These are phyloP conservation scores for Bolboschoenoplectus hybrid DNA, from an alignment of 202 grass and related monocot species.

Conservation along the genomic window DNA sequence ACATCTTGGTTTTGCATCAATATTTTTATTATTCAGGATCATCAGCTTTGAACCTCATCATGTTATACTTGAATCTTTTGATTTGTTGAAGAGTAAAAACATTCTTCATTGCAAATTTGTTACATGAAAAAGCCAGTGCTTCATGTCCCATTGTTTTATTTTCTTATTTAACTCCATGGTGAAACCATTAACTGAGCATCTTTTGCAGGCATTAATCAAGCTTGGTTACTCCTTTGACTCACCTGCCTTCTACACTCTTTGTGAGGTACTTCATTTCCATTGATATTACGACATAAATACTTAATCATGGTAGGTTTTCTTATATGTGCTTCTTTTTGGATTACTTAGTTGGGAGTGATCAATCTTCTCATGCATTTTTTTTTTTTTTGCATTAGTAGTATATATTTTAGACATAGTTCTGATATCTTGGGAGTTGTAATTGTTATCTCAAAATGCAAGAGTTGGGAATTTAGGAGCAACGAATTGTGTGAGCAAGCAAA, in stretches of 20 bases:
- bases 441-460: not conserved
- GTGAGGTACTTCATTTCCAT: constrained; percentile 61
- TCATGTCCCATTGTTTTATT: not conserved
- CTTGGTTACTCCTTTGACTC: constrained; percentile 72
- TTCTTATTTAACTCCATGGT: constrained; percentile 8
- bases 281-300: not conserved
- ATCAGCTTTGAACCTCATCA: not conserved
- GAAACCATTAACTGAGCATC: not conserved
- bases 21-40: constrained; percentile 3
- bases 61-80: constrained; percentile 24
- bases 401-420: not conserved
- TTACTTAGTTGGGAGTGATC: not conserved
- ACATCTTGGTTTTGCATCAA: not conserved
- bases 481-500: not conserved
- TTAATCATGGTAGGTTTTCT: not conserved
- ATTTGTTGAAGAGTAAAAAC: not conserved
- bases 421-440: not conserved
- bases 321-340: not conserved
- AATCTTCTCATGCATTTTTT: not conserved
- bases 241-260: constrained; percentile 78
- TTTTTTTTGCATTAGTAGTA: not conserved
- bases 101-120: not conserved
- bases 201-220: constrained; percentile 55
- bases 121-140: not conserved
- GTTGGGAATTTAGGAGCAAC: not conserved